Base-by-base conservation (phyloP, 1,139 yeast genomes). In the Blastobotrys malaysiensis region DNA sequence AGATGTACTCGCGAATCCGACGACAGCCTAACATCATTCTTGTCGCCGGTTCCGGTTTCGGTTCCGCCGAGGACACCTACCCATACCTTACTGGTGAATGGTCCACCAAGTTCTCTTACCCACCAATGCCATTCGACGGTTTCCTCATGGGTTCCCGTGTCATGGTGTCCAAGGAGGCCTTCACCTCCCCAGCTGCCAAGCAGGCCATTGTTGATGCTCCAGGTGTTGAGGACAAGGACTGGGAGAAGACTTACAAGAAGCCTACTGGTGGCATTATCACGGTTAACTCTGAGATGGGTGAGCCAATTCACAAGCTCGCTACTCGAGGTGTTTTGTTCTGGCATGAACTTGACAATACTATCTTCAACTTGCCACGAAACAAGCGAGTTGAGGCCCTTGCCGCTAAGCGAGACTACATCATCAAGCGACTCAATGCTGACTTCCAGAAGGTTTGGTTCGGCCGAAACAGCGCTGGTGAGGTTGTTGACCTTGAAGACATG, bases 41-140 rank as follows among this genome's bases (percentile, higher is more conserved):
- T 67, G 83, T 93, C 67, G 98, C 97, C 55, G 99, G 99, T 72
- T 91, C 98, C 48, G 99, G 99, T 53, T 93, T 95, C 66, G 99
- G 99, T 70, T 86, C 95, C 57, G 91, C 88, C 64, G 96, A 88
- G 61, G 99, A 95, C 69, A 88, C 99, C 56, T 91, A 90, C 72
- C 97, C 98, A 61, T 93, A 93, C 79, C 81, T 93, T 71, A 89
- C 97, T 63, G 99, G 99, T 81, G 78, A 86, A 60, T 93, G 99
- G 99, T 84, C 98, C 18, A 75, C 79, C 55, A 71, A 78, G 63
- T 91, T 81, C 77, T 84, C 87, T 71, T 89, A 87, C 73, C 98
- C 99, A 65, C 93, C 95, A 67, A 93, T 93, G 99, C 99, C 99
- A 59, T 93, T 88, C 66, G 99, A 93, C 75, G 99, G 99, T 79